A percentile compares a stretch with the other conserved stretches of the same genome.
These are phyloP conservation scores for Kwoniella dendrophila DNA, from an alignment of 768 basidiomycete species.

Conservation along the genomic window DNA sequence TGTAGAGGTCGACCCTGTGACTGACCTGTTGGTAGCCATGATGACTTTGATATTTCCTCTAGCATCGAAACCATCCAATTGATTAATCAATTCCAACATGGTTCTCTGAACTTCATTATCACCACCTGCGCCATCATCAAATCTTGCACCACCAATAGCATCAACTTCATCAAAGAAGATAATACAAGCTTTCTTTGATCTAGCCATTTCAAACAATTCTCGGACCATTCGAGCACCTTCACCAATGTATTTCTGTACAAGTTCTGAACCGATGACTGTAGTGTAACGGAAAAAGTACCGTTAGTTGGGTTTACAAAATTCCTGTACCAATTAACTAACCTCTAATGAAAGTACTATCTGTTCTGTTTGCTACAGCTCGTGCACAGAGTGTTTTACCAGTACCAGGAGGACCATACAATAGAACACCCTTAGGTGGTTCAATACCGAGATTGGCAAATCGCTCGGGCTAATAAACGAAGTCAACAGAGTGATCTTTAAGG, in stretches of 20 bases:
- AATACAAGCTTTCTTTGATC: slow-evolving; percentile 97
- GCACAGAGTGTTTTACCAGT: slow-evolving; percentile 95
- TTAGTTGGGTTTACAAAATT: neutral
- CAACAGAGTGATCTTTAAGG: neutral
- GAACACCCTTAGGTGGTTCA: slow-evolving; percentile 96
- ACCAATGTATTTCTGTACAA: slow-evolving; percentile 99
- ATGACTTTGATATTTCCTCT: slow-evolving; percentile 99
- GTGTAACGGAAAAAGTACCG: neutral
- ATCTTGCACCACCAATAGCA: slow-evolving; percentile 95
- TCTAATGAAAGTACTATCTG: slow-evolving; percentile 98
- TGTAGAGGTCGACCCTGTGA: no score
- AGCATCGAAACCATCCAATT: slow-evolving; percentile 96
- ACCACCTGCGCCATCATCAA: slow-evolving; percentile 97
- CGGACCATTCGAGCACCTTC: slow-evolving; percentile 99
- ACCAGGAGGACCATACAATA: slow-evolving; percentile 72
- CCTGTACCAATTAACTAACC: slow-evolving; percentile 21
- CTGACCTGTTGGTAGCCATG: slow-evolving; percentile 96
- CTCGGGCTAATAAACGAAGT: slow-evolving; percentile 71
- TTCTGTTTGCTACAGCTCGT: slow-evolving; percentile 95
- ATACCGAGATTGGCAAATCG: slow-evolving; percentile 97
- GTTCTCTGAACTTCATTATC: slow-evolving; percentile 99
- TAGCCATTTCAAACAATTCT: slow-evolving; percentile 98
- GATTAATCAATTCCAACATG: slow-evolving; percentile 98
- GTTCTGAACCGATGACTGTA: slow-evolving; percentile 89
- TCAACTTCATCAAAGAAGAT: slow-evolving; percentile 99